phyloP scores from a whole-genome alignment of 495 filamentous ascomycete genomes.

The Trichoderma erinaceum region DNA sequence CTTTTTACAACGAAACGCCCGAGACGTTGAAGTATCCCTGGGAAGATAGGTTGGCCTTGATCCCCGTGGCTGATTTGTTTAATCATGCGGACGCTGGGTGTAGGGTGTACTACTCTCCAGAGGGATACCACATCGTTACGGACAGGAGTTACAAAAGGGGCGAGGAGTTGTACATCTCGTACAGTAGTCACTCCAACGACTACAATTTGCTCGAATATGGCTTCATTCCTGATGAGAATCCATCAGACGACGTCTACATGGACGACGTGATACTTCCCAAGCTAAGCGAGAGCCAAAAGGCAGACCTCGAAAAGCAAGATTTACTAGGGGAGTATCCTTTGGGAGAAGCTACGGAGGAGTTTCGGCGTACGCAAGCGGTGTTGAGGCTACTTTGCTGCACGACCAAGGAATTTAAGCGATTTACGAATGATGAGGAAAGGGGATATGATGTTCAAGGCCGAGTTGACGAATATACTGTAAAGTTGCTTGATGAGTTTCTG shows the following conservation, averaged over 20 bases:
- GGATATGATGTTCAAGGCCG: background rate
- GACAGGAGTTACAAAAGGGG: constrained; percentile 29
- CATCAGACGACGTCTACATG: constrained; percentile 59
- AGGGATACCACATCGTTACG: background rate
- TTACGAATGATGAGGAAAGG: background rate
- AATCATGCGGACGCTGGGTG: constrained; percentile 51
- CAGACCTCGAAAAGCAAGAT: background rate
- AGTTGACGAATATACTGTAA: background rate
- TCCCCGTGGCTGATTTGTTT: constrained; percentile 67
- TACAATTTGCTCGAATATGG: constrained; percentile 80
- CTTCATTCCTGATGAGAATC: constrained; percentile 60
- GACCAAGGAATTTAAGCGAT: background rate
- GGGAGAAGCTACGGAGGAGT: background rate
- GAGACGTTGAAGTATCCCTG: constrained; percentile 24
- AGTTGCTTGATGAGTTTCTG: background rate
- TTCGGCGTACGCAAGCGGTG: background rate
- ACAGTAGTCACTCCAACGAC: constrained; percentile 75
- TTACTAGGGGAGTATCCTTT: background rate
- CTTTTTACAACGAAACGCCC: constrained; percentile 48
- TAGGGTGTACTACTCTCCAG: constrained; percentile 16
- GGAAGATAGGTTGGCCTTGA: constrained; percentile 61
- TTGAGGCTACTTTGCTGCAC: background rate
- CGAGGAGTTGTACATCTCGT: constrained; percentile 74
- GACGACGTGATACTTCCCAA: constrained; percentile 58
- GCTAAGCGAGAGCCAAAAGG: constrained; percentile 6